phyloP scores from a whole-genome alignment of 768 basidiomycete genomes.

The Russula brevipes region DNA sequence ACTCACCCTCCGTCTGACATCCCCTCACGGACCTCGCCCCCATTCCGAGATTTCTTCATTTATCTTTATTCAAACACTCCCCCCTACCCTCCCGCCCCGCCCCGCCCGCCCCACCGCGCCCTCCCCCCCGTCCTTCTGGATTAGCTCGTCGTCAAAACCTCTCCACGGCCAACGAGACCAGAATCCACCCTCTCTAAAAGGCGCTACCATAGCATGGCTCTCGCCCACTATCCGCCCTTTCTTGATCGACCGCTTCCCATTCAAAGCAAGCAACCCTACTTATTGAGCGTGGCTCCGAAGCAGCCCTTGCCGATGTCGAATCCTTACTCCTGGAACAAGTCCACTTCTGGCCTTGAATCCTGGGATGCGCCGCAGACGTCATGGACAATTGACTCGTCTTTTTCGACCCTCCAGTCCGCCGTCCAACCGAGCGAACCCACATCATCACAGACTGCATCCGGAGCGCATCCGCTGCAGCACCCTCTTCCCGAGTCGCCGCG shows the following conservation, averaged over 20 bases:
- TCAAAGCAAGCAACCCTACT: slow-evolving; percentile 24
- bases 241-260: slow-evolving; percentile 20
- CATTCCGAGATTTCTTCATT: slow-evolving; percentile 13
- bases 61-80: slow-evolving; percentile 11
- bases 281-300: slow-evolving; percentile 13
- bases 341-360: slow-evolving; percentile 12
- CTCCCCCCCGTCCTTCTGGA: not conserved
- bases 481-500: slow-evolving; percentile 18
- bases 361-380: slow-evolving; percentile 21
- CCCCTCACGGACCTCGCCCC: slow-evolving; percentile 15
- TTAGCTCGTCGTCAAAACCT: not conserved
- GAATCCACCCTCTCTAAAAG: slow-evolving; percentile 15
- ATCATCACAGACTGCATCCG: slow-evolving; percentile 11
- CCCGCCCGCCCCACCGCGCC: not conserved
- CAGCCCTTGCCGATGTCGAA: slow-evolving; percentile 18
- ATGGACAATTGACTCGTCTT: slow-evolving; percentile 24
- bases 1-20: slow-evolving; percentile 9
- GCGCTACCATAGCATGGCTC: slow-evolving; percentile 22
- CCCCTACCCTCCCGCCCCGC: too few relatives aligned
- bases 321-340: slow-evolving; percentile 23
- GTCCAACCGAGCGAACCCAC: slow-evolving; percentile 15
- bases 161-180: not conserved
- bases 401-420: slow-evolving; percentile 23
- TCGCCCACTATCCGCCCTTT: slow-evolving; percentile 23
- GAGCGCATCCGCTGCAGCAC: slow-evolving; percentile 15